Conservation (phyloP, 345 rosid genomes). For the Kandelia obovata region DNA sequence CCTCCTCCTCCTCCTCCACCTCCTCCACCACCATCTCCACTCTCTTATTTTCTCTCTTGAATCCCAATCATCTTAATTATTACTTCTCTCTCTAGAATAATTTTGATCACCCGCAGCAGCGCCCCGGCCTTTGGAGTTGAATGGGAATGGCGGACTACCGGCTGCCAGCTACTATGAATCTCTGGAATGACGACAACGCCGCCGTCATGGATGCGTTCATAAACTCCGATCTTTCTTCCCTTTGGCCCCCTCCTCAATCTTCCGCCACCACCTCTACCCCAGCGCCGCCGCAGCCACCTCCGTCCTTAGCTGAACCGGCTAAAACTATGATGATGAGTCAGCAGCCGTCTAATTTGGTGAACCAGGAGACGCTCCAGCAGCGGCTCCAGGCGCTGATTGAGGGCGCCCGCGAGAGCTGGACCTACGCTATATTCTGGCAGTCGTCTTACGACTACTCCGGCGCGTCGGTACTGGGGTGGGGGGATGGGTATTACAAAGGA, state of each 20-base stretch:
- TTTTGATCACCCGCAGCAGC: too few relatives aligned
- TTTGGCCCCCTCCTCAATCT: constrained; percentile 63
- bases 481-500: constrained; percentile 91
- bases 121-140: neutral
- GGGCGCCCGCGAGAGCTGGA: constrained; percentile 67
- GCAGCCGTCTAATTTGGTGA: constrained; percentile 36
- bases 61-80: neutral
- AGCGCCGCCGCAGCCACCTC: constrained; percentile 12
- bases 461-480: constrained; percentile 66
- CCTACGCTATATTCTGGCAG: constrained; percentile 97
- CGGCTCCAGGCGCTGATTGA: constrained; percentile 83
- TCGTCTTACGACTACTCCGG: constrained; percentile 67
- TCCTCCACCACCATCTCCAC: neutral
- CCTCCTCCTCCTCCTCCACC: neutral
- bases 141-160: constrained; percentile 51
- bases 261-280: constrained; percentile 31
- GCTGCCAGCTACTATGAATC: constrained; percentile 54
- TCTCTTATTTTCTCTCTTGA: neutral
- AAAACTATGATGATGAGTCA: neutral
- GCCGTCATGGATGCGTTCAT: constrained; percentile 96
- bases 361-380: constrained; percentile 78
- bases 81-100: neutral
- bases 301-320: neutral
- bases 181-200: constrained; percentile 82
- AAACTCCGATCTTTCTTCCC: constrained; percentile 65